A percentile compares a stretch with the other conserved stretches of the same genome.
Conservation (phyloP, 1,139 yeast species). For the Yarrowia galli region DNA sequence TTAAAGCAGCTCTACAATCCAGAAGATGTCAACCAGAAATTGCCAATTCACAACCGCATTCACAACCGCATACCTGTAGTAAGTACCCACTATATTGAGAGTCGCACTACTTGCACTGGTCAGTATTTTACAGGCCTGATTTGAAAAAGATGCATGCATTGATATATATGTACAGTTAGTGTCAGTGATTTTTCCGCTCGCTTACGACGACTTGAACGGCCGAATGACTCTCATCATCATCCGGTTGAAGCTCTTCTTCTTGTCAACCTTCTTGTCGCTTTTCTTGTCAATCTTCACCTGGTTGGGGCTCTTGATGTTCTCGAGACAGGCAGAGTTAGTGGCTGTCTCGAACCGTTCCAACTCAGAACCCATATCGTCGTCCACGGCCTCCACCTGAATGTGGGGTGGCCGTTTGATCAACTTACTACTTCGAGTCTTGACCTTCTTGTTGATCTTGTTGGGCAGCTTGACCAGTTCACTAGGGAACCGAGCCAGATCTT, state of each 20-base stretch:
- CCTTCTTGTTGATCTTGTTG: conserved; percentile 21
- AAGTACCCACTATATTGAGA: too few species aligned
- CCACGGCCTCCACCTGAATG: neutral
- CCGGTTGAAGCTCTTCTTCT: conserved; percentile 17
- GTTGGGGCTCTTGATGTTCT: neutral
- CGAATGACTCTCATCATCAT: conserved; percentile 20
- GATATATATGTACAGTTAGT: conserved; percentile 26
- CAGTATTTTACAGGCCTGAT: too few species aligned
- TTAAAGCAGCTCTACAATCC: too few species aligned
- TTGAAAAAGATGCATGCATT: conserved; percentile 6
- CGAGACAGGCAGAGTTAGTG: conserved; percentile 12
- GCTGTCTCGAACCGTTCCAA: conserved; percentile 26
- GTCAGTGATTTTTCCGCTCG: neutral
- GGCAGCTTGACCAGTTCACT: conserved; percentile 25
- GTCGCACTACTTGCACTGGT: too few species aligned
- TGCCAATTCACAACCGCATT: too few species aligned
- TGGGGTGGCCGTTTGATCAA: neutral
- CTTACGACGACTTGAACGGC: conserved; percentile 13
- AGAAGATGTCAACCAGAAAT: too few species aligned
- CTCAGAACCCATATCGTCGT: conserved; percentile 8
- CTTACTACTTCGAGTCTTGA: conserved; percentile 4
- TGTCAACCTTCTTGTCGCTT: neutral
- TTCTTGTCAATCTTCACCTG: neutral
- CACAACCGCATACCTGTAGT: too few species aligned
- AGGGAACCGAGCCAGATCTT: conserved; percentile 1